Percentiles rank a stretch among this genome's conserved stretches.
phyloP scores from a whole-genome alignment of 108 stramenopile genomes.

The Epipyxis sp. region DNA sequence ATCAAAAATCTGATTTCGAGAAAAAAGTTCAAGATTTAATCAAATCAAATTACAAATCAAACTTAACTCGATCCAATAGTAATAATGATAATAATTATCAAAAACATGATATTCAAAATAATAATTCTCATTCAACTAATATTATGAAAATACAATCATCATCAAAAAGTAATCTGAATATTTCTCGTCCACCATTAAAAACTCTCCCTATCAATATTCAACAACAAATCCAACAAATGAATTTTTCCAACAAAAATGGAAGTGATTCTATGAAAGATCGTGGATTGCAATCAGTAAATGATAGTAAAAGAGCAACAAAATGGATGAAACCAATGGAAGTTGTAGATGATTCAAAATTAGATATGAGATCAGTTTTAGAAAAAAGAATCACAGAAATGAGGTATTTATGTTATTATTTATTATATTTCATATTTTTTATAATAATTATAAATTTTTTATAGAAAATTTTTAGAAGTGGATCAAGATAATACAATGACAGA shows the following conservation, averaged over 20 bases:
- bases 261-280: background rate
- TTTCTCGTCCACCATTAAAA: background rate
- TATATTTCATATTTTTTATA: background rate
- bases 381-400: background rate
- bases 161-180: background rate
- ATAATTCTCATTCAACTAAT: background rate
- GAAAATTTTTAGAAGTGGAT: background rate
- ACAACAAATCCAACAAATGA: background rate
- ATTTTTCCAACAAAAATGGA: background rate
- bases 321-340: slow-evolving; percentile 8
- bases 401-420: background rate
- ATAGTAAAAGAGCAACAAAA: background rate
- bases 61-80: too few relatives aligned
- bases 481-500: background rate
- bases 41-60: too few relatives aligned
- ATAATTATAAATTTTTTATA: background rate
- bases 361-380: background rate
- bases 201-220: background rate
- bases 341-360: background rate
- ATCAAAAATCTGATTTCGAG: too few relatives aligned
- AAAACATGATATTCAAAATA: background rate
- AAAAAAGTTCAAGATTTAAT: too few relatives aligned
- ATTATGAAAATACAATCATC: background rate
- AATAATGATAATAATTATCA: background rate
- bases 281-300: background rate